Base-by-base conservation (phyloP, 164 flowering plant species). In the Kingdonia uniflora region DNA sequence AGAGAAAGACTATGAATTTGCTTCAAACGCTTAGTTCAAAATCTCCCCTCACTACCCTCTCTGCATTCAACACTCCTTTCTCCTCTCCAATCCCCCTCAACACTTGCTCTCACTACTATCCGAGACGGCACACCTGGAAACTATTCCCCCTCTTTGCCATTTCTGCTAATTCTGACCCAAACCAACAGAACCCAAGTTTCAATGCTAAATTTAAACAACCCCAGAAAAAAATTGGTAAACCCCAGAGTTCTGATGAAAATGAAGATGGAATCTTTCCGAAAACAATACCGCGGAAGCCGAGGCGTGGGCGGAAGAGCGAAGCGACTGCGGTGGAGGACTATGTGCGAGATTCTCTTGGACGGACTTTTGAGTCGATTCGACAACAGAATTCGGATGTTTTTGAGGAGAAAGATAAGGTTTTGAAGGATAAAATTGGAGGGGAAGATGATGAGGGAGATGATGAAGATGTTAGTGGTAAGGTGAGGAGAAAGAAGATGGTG, bases 271-370 rank as follows among this genome's bases (percentile, higher is more conserved):
- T 8, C 21, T 73, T 71, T 42, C 83, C 79, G 12, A 57, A 60
- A 2, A 74, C 73, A 2, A 73, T 71, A 23, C 90, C 97, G 0
- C 71, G 72, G 60, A 87, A 84, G 65, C 87, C 90, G 14, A 75
- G 90, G 68, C 84, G 92, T 11, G 98, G 90, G 7, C 82, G 90
- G 14, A 68, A 69, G 69, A 85, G 92, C 54, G 92, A 87, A 66
- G 84, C 84, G 2, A 80, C 40, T 24, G 80, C 79, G 1, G 85
- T 81, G 7, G 96, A 85, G 62, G 98, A 91, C 64, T 84, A 66
- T 39, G 74, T 87, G n/a, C 76, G 95, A 1, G 68, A 60, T 49
- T 61, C 78, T 0, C 77, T 91, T 13, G 80, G 76, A 16, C 68
- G 49, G 58, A 87, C 96, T 11, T 85, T 87, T 40, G 78, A 64